These are phyloP conservation scores for Podaxis pistillaris DNA, from an alignment of 768 basidiomycete species.

Conservation along the genomic window DNA sequence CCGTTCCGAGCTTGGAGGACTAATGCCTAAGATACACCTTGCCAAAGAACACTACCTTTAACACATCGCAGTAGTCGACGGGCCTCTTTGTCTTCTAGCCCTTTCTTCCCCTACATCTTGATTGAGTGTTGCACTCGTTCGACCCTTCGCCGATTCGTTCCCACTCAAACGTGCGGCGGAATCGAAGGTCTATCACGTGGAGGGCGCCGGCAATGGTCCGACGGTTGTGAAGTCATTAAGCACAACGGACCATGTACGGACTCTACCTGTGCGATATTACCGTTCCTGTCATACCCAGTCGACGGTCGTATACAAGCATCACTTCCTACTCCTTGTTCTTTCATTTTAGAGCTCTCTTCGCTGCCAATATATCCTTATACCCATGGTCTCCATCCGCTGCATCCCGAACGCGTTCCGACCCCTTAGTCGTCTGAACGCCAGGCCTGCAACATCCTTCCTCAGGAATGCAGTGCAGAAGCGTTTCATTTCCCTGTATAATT, in stretches of 20 bases:
- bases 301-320: not conserved
- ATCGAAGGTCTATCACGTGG: slow-evolving; percentile 10
- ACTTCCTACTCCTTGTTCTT: not conserved
- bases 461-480: slow-evolving; percentile 21
- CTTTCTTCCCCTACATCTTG: not conserved
- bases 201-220: slow-evolving; percentile 10
- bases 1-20: not conserved
- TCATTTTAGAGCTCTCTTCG: not conserved
- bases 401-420: slow-evolving; percentile 1
- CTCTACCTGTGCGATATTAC: not conserved
- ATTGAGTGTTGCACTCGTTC: not conserved
- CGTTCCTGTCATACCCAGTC: not conserved
- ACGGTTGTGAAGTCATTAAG: not conserved
- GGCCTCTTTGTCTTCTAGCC: not conserved
- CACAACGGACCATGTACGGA: not conserved
- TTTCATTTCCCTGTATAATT: slow-evolving; percentile 64
- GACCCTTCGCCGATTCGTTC: too few relatives aligned
- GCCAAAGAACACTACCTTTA: too few relatives aligned
- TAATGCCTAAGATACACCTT: not conserved
- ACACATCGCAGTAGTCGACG: too few relatives aligned
- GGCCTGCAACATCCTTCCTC: not conserved
- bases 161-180: too few relatives aligned
- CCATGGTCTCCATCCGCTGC: slow-evolving; percentile 11
- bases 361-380: not conserved
- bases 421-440: slow-evolving; percentile 7